Conservation (phyloP, 139 green algal species). For the Closterium sp. region DNA sequence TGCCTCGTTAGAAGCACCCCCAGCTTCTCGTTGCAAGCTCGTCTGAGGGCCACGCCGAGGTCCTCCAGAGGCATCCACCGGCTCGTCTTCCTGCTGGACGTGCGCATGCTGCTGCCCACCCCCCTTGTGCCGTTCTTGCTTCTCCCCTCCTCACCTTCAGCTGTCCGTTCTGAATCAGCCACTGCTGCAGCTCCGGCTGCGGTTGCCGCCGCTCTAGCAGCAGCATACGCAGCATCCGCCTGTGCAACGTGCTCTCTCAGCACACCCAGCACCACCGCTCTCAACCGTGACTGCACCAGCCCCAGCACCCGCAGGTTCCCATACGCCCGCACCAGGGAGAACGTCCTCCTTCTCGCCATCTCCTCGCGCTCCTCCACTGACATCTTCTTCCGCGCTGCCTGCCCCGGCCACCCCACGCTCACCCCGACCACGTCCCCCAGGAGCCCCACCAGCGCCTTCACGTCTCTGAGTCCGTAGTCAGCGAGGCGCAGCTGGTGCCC, state of each 20-base stretch:
- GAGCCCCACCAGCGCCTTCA: conserved; percentile 13
- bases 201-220: background rate
- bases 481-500: conserved; percentile 27
- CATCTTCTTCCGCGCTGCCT: background rate
- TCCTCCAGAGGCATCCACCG: background rate
- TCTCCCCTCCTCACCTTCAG: background rate
- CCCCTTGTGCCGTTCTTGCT: background rate
- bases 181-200: background rate
- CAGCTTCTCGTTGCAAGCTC: background rate
- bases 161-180: too few species aligned
- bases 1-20: conserved; percentile 4
- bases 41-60: background rate
- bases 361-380: conserved; percentile 11
- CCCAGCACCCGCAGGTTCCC: conserved; percentile 23
- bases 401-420: background rate
- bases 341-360: background rate
- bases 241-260: background rate
- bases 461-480: conserved; percentile 16
- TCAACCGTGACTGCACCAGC: conserved; percentile 16
- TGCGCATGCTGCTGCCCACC: background rate
- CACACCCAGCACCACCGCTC: background rate
- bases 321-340: background rate
- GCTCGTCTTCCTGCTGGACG: background rate
- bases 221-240: background rate
- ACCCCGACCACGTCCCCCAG: conserved; percentile 8